Conservation (phyloP, 495 filamentous ascomycete genomes). For the Baudoinia panamericana region DNA sequence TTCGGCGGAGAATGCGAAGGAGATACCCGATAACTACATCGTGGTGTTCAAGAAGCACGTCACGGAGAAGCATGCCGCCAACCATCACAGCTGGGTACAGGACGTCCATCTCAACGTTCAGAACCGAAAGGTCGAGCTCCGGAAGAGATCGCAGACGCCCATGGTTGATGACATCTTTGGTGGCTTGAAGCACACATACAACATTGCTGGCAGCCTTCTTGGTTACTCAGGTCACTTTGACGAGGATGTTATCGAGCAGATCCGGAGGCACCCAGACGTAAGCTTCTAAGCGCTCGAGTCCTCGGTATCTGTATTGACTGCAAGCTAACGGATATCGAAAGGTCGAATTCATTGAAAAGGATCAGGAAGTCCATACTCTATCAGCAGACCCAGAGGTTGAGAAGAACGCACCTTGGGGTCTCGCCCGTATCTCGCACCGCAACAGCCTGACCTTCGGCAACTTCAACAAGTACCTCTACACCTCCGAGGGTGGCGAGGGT, state of each 20-base stretch:
- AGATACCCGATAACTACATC: slow-evolving; percentile 87
- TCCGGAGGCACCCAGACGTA: slow-evolving; percentile 94
- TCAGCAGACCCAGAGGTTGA: slow-evolving; percentile 44
- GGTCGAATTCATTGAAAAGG: slow-evolving; percentile 95
- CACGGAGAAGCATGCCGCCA: slow-evolving; percentile 45
- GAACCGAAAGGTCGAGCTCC: slow-evolving; percentile 55
- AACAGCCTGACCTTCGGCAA: slow-evolving; percentile 70
- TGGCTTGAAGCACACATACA: slow-evolving; percentile 89
- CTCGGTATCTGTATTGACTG: background rate
- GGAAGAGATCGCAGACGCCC: slow-evolving; percentile 74
- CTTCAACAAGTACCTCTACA: slow-evolving; percentile 97
- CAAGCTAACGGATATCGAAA: slow-evolving; percentile 28
- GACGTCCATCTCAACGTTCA: slow-evolving; percentile 55
- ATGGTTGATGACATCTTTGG: slow-evolving; percentile 57
- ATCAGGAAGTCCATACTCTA: slow-evolving; percentile 79
- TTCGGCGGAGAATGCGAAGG: slow-evolving; percentile 59
- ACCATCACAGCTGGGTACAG: slow-evolving; percentile 88
- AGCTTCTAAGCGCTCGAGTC: slow-evolving; percentile 34
- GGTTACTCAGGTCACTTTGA: slow-evolving; percentile 97
- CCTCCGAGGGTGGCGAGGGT: slow-evolving; percentile 83
- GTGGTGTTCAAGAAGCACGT: slow-evolving; percentile 98
- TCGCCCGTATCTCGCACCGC: slow-evolving; percentile 94
- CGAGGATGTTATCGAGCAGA: slow-evolving; percentile 79
- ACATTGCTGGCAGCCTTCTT: slow-evolving; percentile 67
- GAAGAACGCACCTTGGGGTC: slow-evolving; percentile 92